A percentile compares a stretch with the other conserved stretches of the same genome.
Evolutionary conservation across 169 alveolate species (phyloP).

Genomic region (Amoebophrya sp.): DNA sequence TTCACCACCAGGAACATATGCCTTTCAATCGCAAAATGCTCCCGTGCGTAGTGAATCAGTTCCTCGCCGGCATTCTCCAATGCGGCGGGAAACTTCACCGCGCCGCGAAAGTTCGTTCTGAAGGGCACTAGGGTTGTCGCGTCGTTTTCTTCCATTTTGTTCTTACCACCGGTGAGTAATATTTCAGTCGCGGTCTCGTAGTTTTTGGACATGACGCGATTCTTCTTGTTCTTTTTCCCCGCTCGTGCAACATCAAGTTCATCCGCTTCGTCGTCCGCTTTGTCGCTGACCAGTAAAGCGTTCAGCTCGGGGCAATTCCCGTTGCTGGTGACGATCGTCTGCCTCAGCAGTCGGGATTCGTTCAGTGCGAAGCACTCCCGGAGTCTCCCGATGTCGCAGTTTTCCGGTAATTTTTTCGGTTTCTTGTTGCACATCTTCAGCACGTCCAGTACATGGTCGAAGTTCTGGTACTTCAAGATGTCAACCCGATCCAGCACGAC

Average conservation of each 20-base stretch:
- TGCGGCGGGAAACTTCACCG: neutral
- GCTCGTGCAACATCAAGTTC: too few species aligned
- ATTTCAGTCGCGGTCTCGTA: too few species aligned
- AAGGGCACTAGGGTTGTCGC: neutral
- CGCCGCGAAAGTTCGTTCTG: neutral
- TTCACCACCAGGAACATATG: neutral
- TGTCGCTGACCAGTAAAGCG: neutral
- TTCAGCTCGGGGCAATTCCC: neutral
- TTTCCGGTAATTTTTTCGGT: neutral
- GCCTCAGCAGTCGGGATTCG: neutral
- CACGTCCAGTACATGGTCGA: conserved; percentile 62
- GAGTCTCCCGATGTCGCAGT: neutral
- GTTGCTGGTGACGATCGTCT: neutral
- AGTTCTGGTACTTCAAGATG: conserved; percentile 72
- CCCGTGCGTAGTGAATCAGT: neutral
- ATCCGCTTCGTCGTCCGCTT: neutral
- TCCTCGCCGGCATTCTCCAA: neutral
- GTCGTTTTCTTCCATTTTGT: neutral
- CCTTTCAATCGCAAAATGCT: neutral
- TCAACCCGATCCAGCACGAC: conserved; percentile 69
- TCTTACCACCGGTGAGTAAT: too few species aligned
- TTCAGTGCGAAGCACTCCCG: neutral
- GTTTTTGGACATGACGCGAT: too few species aligned
- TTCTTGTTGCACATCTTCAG: conserved; percentile 45
- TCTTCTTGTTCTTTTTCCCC: too few species aligned